Base-by-base conservation (phyloP, 805 yeast genomes). In the Wickerhamomyces subpelliculosus region DNA sequence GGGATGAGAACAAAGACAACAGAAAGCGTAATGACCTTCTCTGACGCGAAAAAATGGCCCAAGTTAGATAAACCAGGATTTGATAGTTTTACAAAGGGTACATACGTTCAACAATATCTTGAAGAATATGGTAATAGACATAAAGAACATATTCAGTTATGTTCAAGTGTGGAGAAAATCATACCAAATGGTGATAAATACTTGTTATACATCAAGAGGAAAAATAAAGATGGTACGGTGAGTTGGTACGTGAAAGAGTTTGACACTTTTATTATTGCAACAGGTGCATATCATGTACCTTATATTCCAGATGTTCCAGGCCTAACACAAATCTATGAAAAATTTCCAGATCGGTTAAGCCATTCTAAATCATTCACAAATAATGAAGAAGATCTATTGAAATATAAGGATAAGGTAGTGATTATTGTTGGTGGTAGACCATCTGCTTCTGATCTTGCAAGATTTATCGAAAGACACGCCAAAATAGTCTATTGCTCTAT, bases 391-490 rank as follows among this genome's bases (percentile, higher is more conserved):
- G n/a, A n/a, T n/a, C n/a, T n/a, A n/a, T n/a, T n/a, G n/a, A 37
- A 38, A 9, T 61, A 52, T 39, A 37, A 40, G 17, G 48, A 44
- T 30, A 42, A 55, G 37, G 61, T 48, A 11, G 70, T 76, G 4
- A 54, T 82, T 32, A 67, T 82, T 4, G 67, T 82, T n/a, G 90
- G 89, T 0, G 75, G 75, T 43, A 73, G 77, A 10, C 76, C 86
- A 5, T 75, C 84, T 30, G 93, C 85, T n/a, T 67, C 72, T 16
- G 93, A 84, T 50, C 49, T 62, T 78, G 39, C 68, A 1, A 52
- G 54, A 33, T 55, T 42, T 6, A 37, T 41, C 4, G 11, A 27
- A 8, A 32, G 39, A 11, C 18, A 25, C 5, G 44, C 45, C 6
- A 37, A 38, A 14, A 18, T 16, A 3, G 27, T 43, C 8, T 45